A percentile compares a stretch with the other conserved stretches of the same genome.
Conservation (phyloP, 495 filamentous ascomycete species). For the Lentithecium fluviatile region DNA sequence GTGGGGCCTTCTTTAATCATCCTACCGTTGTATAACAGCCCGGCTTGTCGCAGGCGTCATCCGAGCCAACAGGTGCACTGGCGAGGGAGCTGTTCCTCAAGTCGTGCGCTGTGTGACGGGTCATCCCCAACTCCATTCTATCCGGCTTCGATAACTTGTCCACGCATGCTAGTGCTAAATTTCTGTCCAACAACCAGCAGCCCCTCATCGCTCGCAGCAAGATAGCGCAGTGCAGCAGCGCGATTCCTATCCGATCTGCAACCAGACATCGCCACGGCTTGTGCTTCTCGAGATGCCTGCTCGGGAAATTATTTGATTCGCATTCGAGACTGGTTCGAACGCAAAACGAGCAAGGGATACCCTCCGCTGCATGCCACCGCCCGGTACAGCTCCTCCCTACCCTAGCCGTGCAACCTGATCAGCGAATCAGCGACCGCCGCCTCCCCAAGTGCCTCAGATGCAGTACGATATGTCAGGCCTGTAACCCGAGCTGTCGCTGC, state of each 20-base stretch:
- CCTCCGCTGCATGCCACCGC: conserved; percentile 21
- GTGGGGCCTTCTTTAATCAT: neutral
- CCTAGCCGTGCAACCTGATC: conserved; percentile 11
- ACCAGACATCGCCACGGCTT: too few species aligned
- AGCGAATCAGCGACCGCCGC: conserved; percentile 9
- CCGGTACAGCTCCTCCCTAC: conserved; percentile 2
- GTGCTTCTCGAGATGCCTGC: neutral
- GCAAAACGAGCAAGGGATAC: conserved; percentile 17
- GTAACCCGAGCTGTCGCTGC: conserved; percentile 5
- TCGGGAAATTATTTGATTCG: conserved; percentile 13
- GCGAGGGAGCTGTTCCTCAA: too few species aligned
- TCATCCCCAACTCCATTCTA: too few species aligned
- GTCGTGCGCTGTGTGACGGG: neutral
- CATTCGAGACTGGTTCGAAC: neutral
- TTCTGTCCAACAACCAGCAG: too few species aligned
- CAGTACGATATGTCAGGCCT: conserved; percentile 15
- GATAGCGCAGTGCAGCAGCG: too few species aligned
- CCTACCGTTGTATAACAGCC: neutral
- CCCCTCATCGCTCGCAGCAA: too few species aligned
- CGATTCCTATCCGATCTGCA: too few species aligned
- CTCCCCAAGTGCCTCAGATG: conserved; percentile 15
- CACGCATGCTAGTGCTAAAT: too few species aligned
- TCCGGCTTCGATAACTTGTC: too few species aligned
- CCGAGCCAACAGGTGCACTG: too few species aligned
- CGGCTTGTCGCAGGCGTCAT: neutral